Conservation (phyloP, 2,329 filamentous ascomycete species). For the Colletotrichum coccodes region DNA sequence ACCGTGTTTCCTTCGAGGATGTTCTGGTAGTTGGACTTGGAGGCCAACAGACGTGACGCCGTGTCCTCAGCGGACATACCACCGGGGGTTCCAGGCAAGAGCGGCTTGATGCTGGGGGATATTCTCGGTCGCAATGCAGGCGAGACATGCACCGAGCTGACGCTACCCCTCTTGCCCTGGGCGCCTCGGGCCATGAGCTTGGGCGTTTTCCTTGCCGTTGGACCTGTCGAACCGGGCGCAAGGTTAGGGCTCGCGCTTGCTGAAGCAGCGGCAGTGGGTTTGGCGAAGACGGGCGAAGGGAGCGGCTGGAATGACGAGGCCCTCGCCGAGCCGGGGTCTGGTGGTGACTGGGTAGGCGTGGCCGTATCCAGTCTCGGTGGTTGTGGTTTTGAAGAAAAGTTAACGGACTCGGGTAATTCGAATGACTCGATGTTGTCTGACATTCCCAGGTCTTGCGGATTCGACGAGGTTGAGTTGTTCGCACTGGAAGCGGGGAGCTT, state of each 20-base stretch:
- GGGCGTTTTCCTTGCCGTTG: conserved; percentile 63
- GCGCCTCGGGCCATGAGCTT: conserved; percentile 65
- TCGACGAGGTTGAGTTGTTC: conserved; percentile 49
- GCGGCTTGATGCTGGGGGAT: conserved; percentile 92
- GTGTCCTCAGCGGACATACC: conserved; percentile 66
- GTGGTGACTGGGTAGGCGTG: conserved; percentile 53
- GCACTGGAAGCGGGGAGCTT: conserved; percentile 69
- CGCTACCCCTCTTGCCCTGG: conserved; percentile 75
- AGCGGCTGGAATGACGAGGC: conserved; percentile 60
- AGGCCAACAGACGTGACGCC: conserved; percentile 81
- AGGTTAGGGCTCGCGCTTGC: conserved; percentile 75
- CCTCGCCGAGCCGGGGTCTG: conserved; percentile 56
- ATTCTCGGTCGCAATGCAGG: conserved; percentile 90
- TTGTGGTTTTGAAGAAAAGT: conserved; percentile 55
- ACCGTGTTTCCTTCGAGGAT: conserved; percentile 93
- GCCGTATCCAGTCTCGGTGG: conserved; percentile 62
- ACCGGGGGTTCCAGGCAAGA: conserved; percentile 72
- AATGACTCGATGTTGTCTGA: conserved; percentile 67
- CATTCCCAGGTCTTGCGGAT: conserved; percentile 49
- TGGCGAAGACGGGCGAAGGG: conserved; percentile 58
- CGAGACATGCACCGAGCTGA: conserved; percentile 80
- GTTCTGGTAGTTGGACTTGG: conserved; percentile 98
- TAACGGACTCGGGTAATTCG: conserved; percentile 78
- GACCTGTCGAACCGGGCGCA: conserved; percentile 59
- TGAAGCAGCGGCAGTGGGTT: conserved; percentile 54